Percentiles rank a stretch among this genome's conserved stretches.
phyloP scores from a whole-genome alignment of 306 rosid species.

The Urtica urens region DNA sequence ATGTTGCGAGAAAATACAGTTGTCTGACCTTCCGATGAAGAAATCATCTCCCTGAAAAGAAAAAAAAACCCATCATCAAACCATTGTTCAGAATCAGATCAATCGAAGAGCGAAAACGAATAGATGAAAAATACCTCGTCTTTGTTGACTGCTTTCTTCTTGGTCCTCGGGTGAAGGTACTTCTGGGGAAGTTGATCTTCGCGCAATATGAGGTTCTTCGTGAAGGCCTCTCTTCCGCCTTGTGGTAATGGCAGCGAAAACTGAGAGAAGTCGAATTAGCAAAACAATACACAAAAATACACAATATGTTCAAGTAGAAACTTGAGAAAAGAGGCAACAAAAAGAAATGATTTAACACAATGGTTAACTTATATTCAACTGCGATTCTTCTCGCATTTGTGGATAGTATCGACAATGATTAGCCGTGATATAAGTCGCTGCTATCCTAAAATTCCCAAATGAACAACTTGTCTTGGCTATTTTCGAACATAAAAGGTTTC shows the following conservation, averaged over 20 bases:
- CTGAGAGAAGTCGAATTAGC: slow-evolving; percentile 36
- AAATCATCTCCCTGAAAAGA: slow-evolving; percentile 52
- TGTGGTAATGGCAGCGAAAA: slow-evolving; percentile 80
- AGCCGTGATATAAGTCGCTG: no score
- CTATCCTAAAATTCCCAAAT: neutral
- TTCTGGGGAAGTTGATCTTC: slow-evolving; percentile 96
- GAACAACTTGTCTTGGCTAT: neutral
- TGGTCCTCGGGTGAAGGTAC: slow-evolving; percentile 68
- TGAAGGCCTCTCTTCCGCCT: slow-evolving; percentile 79
- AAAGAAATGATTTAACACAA: no score
- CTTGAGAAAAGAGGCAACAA: no score
- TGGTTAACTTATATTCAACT: no score
- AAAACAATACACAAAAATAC: no score
- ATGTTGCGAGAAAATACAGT: slow-evolving; percentile 51
- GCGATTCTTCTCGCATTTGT: no score
- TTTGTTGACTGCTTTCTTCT: slow-evolving; percentile 61
- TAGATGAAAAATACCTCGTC: slow-evolving; percentile 17
- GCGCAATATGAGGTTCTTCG: slow-evolving; percentile 76
- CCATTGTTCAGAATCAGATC: neutral
- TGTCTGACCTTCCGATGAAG: slow-evolving; percentile 34
- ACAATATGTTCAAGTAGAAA: no score
- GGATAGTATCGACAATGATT: no score
- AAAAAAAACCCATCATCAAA: neutral
- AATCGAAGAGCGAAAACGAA: slow-evolving; percentile 1
- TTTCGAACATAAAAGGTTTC: no score